Evolutionary conservation across 768 basidiomycete genomes (phyloP), one percentile per base, ranked within the genome.

Genomic region (Boletus rubescentipes): DNA sequence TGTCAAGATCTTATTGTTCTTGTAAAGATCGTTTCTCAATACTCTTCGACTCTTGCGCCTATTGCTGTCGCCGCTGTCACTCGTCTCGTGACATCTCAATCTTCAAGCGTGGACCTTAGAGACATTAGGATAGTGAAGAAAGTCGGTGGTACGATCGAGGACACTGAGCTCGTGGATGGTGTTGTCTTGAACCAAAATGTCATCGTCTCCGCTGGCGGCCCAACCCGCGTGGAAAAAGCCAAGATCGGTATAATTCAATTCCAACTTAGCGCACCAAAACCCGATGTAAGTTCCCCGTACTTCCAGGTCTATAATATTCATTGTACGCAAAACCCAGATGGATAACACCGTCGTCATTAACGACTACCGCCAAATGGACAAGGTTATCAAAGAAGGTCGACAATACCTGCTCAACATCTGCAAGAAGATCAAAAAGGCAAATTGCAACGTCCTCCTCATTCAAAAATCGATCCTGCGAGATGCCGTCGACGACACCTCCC

Each of bases 331-430:
- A 31, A 54, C 38, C 10, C 62, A 98, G 95, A 99, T 99, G 96
- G 97, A 99, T 73, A 98, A 99, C 77, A 98, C 96, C 5, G 94
- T 99, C 40, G 89, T 98, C 47, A 98, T 99, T 63, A 98, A 96
- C 59, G 96, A 99, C 74, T 99, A 99, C 75, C 88, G 97, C 16
- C 97, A 98, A 71, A 98, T 99, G 96, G 97, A 98, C 80, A 97
- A 98, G 72, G 94, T 98, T 54, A 88, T 99, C 74, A 98, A 99
- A 73, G 97, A 99, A 73, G 96, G 96, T 53, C 89, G 97, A 42
- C 92, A 95, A 72, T 98, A 99, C 72, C 82, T 99, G 53, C 85
- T 99, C 65, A 98, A 94, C 70, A 84, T 98, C 49, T 96, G 93
- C 85, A 98, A 98, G 75, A 95, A 94, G 74, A 98, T 99, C 75